Conservation (phyloP, 163 green algal genomes). For the Botryococcus braunii region DNA sequence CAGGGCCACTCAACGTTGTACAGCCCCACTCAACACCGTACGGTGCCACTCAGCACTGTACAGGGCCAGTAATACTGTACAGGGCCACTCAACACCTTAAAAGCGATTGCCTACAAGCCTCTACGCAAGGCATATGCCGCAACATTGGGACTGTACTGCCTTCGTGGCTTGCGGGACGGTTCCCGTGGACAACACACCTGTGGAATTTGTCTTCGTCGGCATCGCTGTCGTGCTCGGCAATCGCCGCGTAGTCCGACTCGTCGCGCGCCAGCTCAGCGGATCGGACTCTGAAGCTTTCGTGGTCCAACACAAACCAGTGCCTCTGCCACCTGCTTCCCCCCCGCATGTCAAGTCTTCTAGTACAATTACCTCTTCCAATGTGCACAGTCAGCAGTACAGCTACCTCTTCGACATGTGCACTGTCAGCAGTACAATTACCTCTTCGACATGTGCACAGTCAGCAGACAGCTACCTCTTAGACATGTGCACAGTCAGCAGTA, state of each 20-base stretch:
- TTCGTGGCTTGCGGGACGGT: background rate
- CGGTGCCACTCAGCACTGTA: background rate
- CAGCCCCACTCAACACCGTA: background rate
- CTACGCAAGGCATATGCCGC: background rate
- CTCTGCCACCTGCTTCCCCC: constrained; percentile 9
- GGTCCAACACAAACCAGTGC: constrained; percentile 51
- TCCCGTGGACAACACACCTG: background rate
- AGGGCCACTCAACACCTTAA: background rate
- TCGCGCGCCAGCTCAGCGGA: background rate
- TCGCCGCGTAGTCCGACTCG: background rate
- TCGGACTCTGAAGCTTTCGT: constrained; percentile 26
- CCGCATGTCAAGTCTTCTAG: background rate
- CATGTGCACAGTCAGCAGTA: background rate
- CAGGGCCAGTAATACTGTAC: background rate
- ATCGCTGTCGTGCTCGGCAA: background rate
- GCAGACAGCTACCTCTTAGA: background rate
- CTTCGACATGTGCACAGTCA: too few relatives aligned
- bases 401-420: background rate
- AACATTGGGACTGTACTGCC: background rate
- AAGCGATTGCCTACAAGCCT: background rate
- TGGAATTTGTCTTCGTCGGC: background rate
- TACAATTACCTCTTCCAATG: background rate
- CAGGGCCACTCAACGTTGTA: too few relatives aligned
- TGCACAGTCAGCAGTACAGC: background rate
- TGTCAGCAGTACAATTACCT: constrained; percentile 1